Evolutionary conservation across 2,329 filamentous ascomycete species (phyloP).

Genomic region (Fusarium goolgardi): DNA sequence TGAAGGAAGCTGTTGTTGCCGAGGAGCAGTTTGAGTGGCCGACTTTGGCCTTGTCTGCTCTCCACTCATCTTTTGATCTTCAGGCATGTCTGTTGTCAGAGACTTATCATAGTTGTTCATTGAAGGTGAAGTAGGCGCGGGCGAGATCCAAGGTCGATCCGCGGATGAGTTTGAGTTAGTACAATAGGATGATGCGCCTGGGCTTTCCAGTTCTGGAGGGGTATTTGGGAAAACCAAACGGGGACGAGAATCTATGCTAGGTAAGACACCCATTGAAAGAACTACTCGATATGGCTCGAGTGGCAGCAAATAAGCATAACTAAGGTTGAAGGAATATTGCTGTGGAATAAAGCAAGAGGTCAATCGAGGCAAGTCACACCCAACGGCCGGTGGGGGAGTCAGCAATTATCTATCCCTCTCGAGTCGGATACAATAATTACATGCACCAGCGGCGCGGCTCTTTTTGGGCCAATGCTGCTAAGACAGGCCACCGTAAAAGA

Average conservation of each 20-base stretch:
- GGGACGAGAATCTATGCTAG: conserved; percentile 62
- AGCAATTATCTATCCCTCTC: conserved; percentile 46
- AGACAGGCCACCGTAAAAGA: conserved; percentile 47
- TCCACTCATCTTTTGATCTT: conserved; percentile 55
- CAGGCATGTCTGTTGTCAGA: conserved; percentile 57
- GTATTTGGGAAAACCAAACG: conserved; percentile 64
- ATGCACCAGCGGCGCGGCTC: conserved; percentile 46
- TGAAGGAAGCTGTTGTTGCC: conserved; percentile 66
- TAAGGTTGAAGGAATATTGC: conserved; percentile 30
- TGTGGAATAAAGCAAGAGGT: conserved; percentile 26
- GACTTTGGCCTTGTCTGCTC: conserved; percentile 53
- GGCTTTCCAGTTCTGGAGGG: conserved; percentile 66
- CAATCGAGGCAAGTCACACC: conserved; percentile 33
- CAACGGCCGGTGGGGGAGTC: conserved; percentile 36
- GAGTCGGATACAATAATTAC: conserved; percentile 44
- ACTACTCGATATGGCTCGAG: conserved; percentile 48
- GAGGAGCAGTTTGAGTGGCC: conserved; percentile 46
- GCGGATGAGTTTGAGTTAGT: conserved; percentile 56
- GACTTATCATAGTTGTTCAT: conserved; percentile 69
- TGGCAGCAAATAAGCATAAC: conserved; percentile 43
- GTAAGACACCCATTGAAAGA: conserved; percentile 67
- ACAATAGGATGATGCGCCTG: conserved; percentile 61
- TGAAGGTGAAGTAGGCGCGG: conserved; percentile 59
- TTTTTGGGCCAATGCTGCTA: conserved; percentile 39
- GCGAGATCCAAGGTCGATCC: conserved; percentile 59